Evolutionary conservation across 1,284 basidiomycete species (phyloP).

Genomic region (Takashimella tepidaria): DNA sequence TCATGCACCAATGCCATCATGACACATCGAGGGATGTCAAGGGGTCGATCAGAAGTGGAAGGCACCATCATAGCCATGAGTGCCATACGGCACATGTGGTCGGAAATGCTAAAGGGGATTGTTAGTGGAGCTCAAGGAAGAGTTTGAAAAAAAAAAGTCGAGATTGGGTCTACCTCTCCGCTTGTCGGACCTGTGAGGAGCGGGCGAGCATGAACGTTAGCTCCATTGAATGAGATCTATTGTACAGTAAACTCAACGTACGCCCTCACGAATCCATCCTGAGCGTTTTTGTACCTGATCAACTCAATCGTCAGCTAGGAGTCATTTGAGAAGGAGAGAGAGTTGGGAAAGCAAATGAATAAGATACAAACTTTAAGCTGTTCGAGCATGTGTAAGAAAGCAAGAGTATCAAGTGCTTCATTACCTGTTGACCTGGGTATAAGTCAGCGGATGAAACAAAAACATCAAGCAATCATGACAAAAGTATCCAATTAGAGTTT

Average conservation of each 20-base stretch:
- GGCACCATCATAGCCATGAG: constrained; percentile 75
- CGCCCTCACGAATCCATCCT: constrained; percentile 82
- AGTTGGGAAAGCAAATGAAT: too few species aligned
- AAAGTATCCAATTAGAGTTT: too few species aligned
- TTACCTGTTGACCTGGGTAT: constrained; percentile 58
- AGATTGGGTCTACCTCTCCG: constrained; percentile 61
- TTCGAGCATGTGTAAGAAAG: constrained; percentile 83
- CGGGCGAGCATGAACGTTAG: background rate
- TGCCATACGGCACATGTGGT: constrained; percentile 98
- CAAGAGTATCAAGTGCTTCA: constrained; percentile 62
- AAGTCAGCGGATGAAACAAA: too few species aligned
- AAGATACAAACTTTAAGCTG: constrained; percentile 63
- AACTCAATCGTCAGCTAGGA: constrained; percentile 8
- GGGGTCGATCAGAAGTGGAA: constrained; percentile 54
- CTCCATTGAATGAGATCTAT: background rate
- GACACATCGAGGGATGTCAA: constrained; percentile 66
- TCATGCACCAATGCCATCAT: constrained; percentile 86
- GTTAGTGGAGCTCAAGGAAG: too few species aligned
- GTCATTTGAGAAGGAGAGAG: too few species aligned
- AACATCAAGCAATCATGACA: too few species aligned
- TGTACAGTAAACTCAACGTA: constrained; percentile 44
- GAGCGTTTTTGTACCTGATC: constrained; percentile 86
- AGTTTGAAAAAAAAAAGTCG: background rate
- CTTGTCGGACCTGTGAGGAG: constrained; percentile 64
- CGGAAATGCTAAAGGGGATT: constrained; percentile 67